These are phyloP conservation scores for Parasitella parasitica DNA, from an alignment of 371 early-diverging fungal genomes.

Conservation along the genomic window DNA sequence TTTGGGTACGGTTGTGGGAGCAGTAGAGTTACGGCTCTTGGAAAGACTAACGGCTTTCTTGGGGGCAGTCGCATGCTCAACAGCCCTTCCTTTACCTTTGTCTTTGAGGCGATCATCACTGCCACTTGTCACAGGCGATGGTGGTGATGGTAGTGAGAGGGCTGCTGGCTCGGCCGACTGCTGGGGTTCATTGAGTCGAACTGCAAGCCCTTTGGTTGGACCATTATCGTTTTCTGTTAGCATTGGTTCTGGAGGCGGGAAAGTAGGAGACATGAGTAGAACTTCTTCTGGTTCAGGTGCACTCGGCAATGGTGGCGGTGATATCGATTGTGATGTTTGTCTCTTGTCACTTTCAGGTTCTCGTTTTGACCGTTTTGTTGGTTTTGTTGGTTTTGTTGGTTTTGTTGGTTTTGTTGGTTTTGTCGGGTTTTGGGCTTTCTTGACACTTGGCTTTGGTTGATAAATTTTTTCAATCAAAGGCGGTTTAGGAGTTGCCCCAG, in stretches of 20 bases:
- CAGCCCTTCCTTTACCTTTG: slow-evolving; percentile 18
- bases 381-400: neutral
- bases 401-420: neutral
- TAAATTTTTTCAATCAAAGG: neutral
- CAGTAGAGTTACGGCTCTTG: neutral
- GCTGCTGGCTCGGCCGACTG: no score
- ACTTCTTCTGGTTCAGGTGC: neutral
- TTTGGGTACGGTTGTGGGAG: neutral
- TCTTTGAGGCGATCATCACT: neutral
- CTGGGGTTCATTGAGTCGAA: neutral
- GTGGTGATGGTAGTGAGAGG: no score
- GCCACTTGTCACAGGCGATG: no score
- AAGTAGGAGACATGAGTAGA: neutral
- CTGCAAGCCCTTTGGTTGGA: neutral
- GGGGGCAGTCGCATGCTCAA: neutral
- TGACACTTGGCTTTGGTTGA: neutral
- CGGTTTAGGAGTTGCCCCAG: neutral
- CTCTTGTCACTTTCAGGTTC: no score
- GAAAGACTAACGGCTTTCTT: slow-evolving; percentile 13
- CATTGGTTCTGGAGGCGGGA: neutral
- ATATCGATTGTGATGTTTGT: neutral
- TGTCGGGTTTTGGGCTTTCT: no score
- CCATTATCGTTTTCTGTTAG: neutral
- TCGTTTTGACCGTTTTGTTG: no score
- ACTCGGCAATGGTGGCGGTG: neutral